Evolutionary conservation across 208 protist genomes (phyloP), one percentile per base, ranked within the genome.

Genomic region (Trypanosomatidae sp.): DNA sequence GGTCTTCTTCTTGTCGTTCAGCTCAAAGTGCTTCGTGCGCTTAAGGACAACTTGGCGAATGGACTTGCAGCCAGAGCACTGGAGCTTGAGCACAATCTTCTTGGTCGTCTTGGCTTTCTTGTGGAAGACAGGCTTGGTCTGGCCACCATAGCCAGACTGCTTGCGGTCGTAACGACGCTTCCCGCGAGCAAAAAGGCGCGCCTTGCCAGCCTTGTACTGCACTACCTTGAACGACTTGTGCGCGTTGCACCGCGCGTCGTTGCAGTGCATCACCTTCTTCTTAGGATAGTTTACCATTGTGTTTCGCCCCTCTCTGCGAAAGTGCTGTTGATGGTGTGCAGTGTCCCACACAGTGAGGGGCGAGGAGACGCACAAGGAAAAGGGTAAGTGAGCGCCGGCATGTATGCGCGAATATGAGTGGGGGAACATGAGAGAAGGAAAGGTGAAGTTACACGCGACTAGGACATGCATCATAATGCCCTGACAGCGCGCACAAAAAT

Each of bases 41-140:
- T 99, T 99, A 76, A 99, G 86, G 67, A 93, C 84, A 66, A 92
- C 85, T 87, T 99, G 97, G 58, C 93, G 85, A 76, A 98, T 98
- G 47, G 88, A 88, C 91, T 98, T 98, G 97, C 98, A 99, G 60
- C 89, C 79, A 59, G 93, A 95, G 97, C 99, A 99, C 88, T 99
- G 98, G 36, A 99, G 92, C 86, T 99, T 98, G 44, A 99, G 92
- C 22, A 98, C 96, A 90, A 99, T 99, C 97, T 99, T 99, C 96
- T 99, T 99, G 64, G 99, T 99, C 36, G 98, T 99, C 93, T 99
- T 99, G 59, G 98, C 98, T 97, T 99, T 99, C 95, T 99, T 84
- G 76, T 99, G 97, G 95, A 99, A 99, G 79, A 99, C 97, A 58
- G 99, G 99, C 98, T 99, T 99, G 82, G 99, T 99, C 97, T 80